A percentile compares a stretch with the other conserved stretches of the same genome.
Conservation (phyloP, 108 stramenopile genomes). For the Nitzschia putrida region DNA sequence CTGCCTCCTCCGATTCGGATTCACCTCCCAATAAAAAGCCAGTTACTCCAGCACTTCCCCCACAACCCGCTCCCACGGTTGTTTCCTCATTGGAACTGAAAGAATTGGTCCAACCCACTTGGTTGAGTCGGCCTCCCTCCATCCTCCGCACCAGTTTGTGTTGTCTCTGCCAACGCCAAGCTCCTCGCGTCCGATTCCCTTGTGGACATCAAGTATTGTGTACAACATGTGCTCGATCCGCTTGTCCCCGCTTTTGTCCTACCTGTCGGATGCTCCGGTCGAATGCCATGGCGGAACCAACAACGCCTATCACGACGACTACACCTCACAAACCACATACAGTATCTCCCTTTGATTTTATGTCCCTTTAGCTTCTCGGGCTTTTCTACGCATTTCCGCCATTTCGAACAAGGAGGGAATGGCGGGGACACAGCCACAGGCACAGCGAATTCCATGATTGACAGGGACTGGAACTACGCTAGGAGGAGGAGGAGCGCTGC, state of each 20-base stretch:
- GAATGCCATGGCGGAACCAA: not conserved
- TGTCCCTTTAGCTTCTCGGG: slow-evolving; percentile 3
- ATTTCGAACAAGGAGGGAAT: slow-evolving; percentile 77
- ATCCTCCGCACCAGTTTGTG: too few species aligned
- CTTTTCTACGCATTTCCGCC: slow-evolving; percentile 74
- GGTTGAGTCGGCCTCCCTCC: too few species aligned
- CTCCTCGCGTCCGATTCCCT: not conserved
- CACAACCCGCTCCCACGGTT: too few species aligned
- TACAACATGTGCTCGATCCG: not conserved
- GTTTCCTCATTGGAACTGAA: too few species aligned
- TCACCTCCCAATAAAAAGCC: too few species aligned
- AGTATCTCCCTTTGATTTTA: not conserved
- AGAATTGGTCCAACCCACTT: too few species aligned
- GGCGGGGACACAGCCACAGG: slow-evolving; percentile 73
- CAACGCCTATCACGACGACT: not conserved
- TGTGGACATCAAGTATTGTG: not conserved
- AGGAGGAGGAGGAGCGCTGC: slow-evolving; percentile 3
- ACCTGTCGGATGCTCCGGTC: not conserved
- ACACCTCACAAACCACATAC: not conserved
- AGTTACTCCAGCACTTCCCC: too few species aligned
- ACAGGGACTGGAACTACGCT: slow-evolving; percentile 3
- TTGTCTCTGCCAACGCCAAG: not conserved
- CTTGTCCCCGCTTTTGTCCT: not conserved
- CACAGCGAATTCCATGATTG: slow-evolving; percentile 44
- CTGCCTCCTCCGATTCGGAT: too few species aligned